Percentiles rank a stretch among this genome's conserved stretches.
Conservation (phyloP, 257 asterid species). For the Nicotiana sylvestris region DNA sequence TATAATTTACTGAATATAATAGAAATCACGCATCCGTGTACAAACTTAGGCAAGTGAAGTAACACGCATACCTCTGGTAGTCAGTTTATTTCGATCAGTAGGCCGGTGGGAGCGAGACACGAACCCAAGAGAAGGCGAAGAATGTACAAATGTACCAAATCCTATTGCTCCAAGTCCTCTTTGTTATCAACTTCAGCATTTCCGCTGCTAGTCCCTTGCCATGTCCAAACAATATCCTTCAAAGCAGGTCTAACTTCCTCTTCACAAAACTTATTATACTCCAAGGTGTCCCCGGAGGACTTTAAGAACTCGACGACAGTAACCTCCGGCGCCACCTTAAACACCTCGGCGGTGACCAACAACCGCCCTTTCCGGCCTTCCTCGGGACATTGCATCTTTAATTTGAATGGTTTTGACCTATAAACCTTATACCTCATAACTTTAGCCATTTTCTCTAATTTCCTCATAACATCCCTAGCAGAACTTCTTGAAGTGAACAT, state of each 20-base stretch:
- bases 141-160: not conserved
- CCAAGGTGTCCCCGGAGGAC: slow-evolving; percentile 60
- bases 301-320: slow-evolving; percentile 59
- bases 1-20: not conserved
- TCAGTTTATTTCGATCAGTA: slow-evolving; percentile 18
- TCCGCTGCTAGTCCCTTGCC: slow-evolving; percentile 9
- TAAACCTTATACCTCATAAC: slow-evolving; percentile 16
- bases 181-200: not conserved
- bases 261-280: slow-evolving; percentile 51
- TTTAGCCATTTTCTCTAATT: slow-evolving; percentile 22
- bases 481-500: slow-evolving; percentile 32
- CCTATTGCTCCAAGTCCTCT: not conserved
- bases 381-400: slow-evolving; percentile 14
- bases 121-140: not conserved
- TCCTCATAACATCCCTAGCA: slow-evolving; percentile 16
- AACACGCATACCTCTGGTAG: slow-evolving; percentile 19
- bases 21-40: not conserved
- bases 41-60: slow-evolving; percentile 16
- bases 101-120: not conserved
- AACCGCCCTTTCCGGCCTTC: slow-evolving; percentile 28
- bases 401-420: slow-evolving; percentile 17
- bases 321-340: slow-evolving; percentile 53
- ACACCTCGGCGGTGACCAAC: slow-evolving; percentile 29
- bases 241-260: slow-evolving; percentile 58
- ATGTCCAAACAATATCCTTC: slow-evolving; percentile 36